Evolutionary conservation across 805 yeast genomes (phyloP), one percentile per base, ranked within the genome.

Genomic region (Sungouiella blattae): DNA sequence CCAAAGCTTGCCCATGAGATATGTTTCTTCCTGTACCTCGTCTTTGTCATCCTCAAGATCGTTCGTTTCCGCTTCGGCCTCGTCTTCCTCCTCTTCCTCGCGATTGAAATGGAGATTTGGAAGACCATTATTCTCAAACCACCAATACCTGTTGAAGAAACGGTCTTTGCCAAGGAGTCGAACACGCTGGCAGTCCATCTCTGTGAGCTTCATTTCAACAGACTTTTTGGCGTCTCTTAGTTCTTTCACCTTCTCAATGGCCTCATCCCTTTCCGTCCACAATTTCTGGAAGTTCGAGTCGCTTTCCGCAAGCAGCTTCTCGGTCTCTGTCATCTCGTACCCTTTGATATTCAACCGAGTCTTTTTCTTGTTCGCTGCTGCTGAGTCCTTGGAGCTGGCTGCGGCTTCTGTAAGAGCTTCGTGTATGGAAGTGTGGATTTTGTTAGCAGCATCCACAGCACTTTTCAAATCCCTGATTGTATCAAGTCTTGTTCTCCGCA

Each of bases 41-140:
- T 69, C 78, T 11, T 62, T 63, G 9, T 64, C 69, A 7, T 71
- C 75, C 5, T 63, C 71, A 8, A 62, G 64, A 3, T 53, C 54
- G 6, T 52, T 57, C 17, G 52, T 52, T 11, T 52, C 63, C 0
- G 62, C 69, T 1, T 66, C 67, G 1, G 67, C 72, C 2, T 62
- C 64, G 9, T 68, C 71, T 20, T 46, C 50, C 1, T 65, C 76
- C 0, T 55, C 73, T 9, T 64, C 65, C 12, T 32, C 48, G 2
- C 48, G 42, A 12, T 44, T 35, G 22, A 40, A 47, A 33, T 64
- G 68, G 25, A 70, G 50, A 6, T 69, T 67, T 4, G 88, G 87
- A 31, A 87, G 67, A 0, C 98, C 98, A 52, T 83, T 83, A 43
- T 72, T 71, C 52, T 91, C 98, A 53, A 88, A 79, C 96, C 96